phyloP scores from a whole-genome alignment of 1,139 yeast species.

The Yamadazyma friedrichii region DNA sequence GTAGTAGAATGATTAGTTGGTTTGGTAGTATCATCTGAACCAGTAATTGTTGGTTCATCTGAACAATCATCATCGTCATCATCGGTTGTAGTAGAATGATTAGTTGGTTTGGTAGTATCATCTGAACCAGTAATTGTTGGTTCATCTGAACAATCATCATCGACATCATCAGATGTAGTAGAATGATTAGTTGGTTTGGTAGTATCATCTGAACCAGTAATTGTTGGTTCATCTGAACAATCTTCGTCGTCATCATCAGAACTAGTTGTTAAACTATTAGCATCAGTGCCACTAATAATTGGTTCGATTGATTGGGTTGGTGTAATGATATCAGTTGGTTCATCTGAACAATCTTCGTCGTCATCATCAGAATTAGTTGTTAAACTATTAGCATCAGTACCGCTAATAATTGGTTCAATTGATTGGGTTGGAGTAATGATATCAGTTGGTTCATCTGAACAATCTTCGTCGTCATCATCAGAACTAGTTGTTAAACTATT shows the following conservation, averaged over 20 bases:
- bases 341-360: slow-evolving; percentile 3
- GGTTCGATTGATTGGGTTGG: background rate
- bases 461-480: slow-evolving; percentile 3
- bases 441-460: slow-evolving; percentile 2
- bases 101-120: slow-evolving; percentile 2
- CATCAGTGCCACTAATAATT: background rate
- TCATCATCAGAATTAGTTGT: background rate
- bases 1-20: background rate
- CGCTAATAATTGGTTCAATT: background rate
- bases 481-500: background rate
- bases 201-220: background rate
- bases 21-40: slow-evolving; percentile 3
- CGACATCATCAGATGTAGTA: slow-evolving; percentile 8
- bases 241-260: slow-evolving; percentile 1
- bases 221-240: background rate
- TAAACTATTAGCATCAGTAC: background rate
- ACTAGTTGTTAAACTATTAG: background rate
- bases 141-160: slow-evolving; percentile 13
- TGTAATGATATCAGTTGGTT: background rate
- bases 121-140: slow-evolving; percentile 6
- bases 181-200: background rate
- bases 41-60: slow-evolving; percentile 8
- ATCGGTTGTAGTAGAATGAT: background rate
- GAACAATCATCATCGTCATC: slow-evolving; percentile 11
- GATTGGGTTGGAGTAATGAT: background rate